Base-by-base conservation (phyloP, 169 alveolate species). In the Eimeria falciformis region DNA sequence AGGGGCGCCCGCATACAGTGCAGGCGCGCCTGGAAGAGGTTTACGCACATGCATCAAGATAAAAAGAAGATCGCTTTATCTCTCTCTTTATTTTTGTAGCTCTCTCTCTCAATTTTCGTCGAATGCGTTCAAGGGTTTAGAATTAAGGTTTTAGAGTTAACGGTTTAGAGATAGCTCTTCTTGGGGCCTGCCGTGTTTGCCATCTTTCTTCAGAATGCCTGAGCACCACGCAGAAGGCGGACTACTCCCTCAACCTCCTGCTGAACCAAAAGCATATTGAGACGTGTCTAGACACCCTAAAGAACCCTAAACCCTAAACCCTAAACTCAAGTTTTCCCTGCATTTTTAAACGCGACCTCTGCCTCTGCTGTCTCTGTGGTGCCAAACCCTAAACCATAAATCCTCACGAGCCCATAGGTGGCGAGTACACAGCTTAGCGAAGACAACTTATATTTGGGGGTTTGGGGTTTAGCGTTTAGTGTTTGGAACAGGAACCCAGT, bases 401-500 rank as follows among this genome's bases (percentile, higher is more conserved):
- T 2, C 81, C 53, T 27, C 3, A 7, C 27, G 2, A 5, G 50
- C 81, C 11, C 17, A 9, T 14, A 50, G 58, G 58, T 50, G 58
- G 58, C 33, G 40, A 37, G 33, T 11, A 7, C 29, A 3, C 5
- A 43, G 29, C 1, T 11, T 9, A 65, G 43, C 6, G 12, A 65
- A 14, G 2, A 37, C 40, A 56, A 56, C 43, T 37, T 71, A 71
- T 50, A 33, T 23, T 71, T 71, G 27, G 37, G 79, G 79, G 79
- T 68, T 68, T 68, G 37, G 79, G 79, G 79, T 68, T 68, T 71
- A 71, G 82, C 58, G 82, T 71, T 71, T 71, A 71, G 81, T 45
- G 81, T 68, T 68, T 68, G 37, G 81, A 14, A 98, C 95, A 68
- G 96, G 94, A 90, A 93, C 97, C 85, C 97, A 97, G 83, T 92